Base-by-base conservation (phyloP, 1,139 yeast species). In the Debaryomyces sp. region DNA sequence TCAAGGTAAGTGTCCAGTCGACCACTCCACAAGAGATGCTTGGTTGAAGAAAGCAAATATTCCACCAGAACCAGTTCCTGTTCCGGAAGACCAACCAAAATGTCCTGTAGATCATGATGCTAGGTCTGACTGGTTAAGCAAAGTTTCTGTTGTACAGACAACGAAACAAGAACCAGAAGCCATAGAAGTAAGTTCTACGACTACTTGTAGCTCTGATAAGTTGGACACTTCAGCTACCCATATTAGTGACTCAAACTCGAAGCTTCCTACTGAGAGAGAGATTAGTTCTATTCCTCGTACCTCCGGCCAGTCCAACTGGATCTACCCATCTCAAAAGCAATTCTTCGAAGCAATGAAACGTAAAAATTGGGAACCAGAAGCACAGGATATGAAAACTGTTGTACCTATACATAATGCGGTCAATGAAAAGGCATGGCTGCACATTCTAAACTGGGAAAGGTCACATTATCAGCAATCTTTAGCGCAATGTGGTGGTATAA, bases 381-480 rank as follows among this genome's bases (percentile, higher is more conserved):
- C 89, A 0, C 67, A 71, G 7, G 98, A 92, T 62, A 94, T 94
- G 98, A 75, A 82, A 55, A 81, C 95, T 0, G 90, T 94, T 34
- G 96, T 94, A 2, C 98, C 98, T 1, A 87, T 94, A 41, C 99
- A 94, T 65, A 94, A 94, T 62, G 83, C 89, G 30, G 98, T 94
- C 29, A 94, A 94, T 63, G 99, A 94, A 67, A 73, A 90, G 50
- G 96, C 96, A 2, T 94, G 99, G 99, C 70, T 68, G 51, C 92
- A 89, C 61, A 90, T 94, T 32, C 66, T 84, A 59, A 71, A 78
- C 59, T 94, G 99, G 99, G 99, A 94, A 65, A 66, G 73, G 21
- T 72, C 78, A 1, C 71, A 80, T 58, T 81, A 85, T 17, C 81
- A 84, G 12, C 84, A 82, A 5, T 61, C 77, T 5, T 44, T 60